phyloP scores from a whole-genome alignment of 495 filamentous ascomycete genomes.

The Lophium mytilinum region DNA sequence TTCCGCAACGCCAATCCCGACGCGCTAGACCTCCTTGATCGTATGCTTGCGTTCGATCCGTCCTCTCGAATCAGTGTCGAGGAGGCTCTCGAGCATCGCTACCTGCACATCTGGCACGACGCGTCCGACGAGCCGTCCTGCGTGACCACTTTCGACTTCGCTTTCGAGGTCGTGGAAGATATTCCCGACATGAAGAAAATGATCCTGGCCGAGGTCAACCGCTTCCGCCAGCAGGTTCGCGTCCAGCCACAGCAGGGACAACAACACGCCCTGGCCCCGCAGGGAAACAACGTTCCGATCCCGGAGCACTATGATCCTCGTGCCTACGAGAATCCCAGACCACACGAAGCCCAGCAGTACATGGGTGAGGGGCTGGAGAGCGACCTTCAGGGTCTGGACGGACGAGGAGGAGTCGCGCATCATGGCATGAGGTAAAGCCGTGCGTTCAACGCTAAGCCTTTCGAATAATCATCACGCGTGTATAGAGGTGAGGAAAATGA shows the following conservation, averaged over 20 bases:
- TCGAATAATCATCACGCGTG: no score
- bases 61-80: slow-evolving; percentile 86
- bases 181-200: slow-evolving; percentile 90
- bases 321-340: slow-evolving; percentile 21
- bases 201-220: slow-evolving; percentile 86
- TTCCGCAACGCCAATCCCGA: slow-evolving; percentile 96
- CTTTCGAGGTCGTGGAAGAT: slow-evolving; percentile 92
- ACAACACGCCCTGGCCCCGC: slow-evolving; percentile 4
- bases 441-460: no score
- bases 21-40: slow-evolving; percentile 86
- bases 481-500: no score
- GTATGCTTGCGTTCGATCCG: slow-evolving; percentile 96
- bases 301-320: slow-evolving; percentile 25
- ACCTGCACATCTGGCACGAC: slow-evolving; percentile 97
- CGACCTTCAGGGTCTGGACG: neutral
- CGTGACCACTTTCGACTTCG: slow-evolving; percentile 92
- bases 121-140: slow-evolving; percentile 90
- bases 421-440: no score
- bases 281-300: slow-evolving; percentile 19
- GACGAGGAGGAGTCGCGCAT: neutral
- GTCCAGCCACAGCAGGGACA: slow-evolving; percentile 10
- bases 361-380: neutral
- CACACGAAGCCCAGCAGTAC: slow-evolving; percentile 15
- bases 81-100: slow-evolving; percentile 87
- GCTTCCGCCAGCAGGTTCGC: slow-evolving; percentile 70